Conservation (phyloP, 148 eudicot species). For the Chenopodium suecicum region DNA sequence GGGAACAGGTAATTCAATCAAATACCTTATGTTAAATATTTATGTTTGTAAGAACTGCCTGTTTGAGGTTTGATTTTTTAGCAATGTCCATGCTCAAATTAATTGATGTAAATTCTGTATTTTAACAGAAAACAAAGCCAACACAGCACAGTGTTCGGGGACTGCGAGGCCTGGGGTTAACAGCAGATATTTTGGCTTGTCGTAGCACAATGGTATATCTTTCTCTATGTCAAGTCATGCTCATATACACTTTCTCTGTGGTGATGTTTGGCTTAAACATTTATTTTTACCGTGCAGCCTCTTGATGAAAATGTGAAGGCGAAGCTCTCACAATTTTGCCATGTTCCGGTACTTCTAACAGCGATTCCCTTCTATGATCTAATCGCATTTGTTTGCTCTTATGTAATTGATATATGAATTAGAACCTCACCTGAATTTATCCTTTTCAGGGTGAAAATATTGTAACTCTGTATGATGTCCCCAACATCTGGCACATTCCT, state of each 20-base stretch:
- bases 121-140: constrained; percentile 91
- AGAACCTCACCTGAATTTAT: constrained; percentile 7
- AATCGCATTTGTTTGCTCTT: not conserved
- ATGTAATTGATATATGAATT: not conserved
- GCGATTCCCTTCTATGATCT: not conserved
- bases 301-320: constrained; percentile 73
- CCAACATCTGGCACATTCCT: constrained; percentile 98
- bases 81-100: constrained; percentile 3
- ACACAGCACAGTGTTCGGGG: constrained; percentile 97
- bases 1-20: constrained; percentile 75
- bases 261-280: constrained; percentile 7
- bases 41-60: constrained; percentile 2
- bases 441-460: constrained; percentile 62
- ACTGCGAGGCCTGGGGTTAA: constrained; percentile 83
- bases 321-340: constrained; percentile 91
- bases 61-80: not conserved
- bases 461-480: constrained; percentile 76
- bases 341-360: constrained; percentile 65
- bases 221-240: constrained; percentile 17
- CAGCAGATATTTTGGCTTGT: constrained; percentile 87
- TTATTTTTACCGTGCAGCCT: constrained; percentile 45
- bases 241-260: not conserved
- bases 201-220: constrained; percentile 77
- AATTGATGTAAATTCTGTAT: constrained; percentile 6
- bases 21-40: not conserved